Conservation (phyloP, 2,329 filamentous ascomycete genomes). For the Alternaria burnsii region DNA sequence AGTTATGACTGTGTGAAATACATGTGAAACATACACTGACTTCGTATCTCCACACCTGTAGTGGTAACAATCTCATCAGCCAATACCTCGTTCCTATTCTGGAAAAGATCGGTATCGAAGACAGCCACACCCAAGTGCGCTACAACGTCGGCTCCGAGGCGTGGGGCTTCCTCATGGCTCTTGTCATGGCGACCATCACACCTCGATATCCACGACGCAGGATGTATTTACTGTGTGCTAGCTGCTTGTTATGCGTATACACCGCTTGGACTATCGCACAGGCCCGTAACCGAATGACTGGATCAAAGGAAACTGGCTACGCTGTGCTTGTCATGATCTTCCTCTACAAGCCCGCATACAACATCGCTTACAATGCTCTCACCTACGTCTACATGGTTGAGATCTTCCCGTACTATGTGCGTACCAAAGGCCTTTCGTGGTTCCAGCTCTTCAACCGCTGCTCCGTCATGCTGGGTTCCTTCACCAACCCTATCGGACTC, state of each 20-base stretch:
- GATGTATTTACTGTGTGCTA: slow-evolving; percentile 61
- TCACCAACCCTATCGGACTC: slow-evolving; percentile 70
- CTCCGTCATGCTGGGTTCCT: slow-evolving; percentile 68
- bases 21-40: no score
- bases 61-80: slow-evolving; percentile 69
- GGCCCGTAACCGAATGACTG: slow-evolving; percentile 61
- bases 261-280: slow-evolving; percentile 52
- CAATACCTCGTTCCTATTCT: slow-evolving; percentile 73
- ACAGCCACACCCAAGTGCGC: slow-evolving; percentile 48
- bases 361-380: slow-evolving; percentile 66
- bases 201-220: slow-evolving; percentile 65
- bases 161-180: slow-evolving; percentile 66
- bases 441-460: slow-evolving; percentile 71
- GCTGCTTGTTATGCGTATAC: slow-evolving; percentile 45
- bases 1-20: no score
- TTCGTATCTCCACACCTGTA: not conserved
- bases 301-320: slow-evolving; percentile 45
- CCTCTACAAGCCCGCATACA: slow-evolving; percentile 63
- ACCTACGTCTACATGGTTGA: slow-evolving; percentile 64
- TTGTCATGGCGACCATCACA: slow-evolving; percentile 64
- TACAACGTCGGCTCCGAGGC: slow-evolving; percentile 67
- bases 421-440: slow-evolving; percentile 60
- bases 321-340: slow-evolving; percentile 62
- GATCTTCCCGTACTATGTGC: slow-evolving; percentile 60
- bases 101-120: slow-evolving; percentile 66